A percentile compares a stretch with the other conserved stretches of the same genome.
Evolutionary conservation across 441 rosid species (phyloP).

Genomic region (Manihot esculenta): DNA sequence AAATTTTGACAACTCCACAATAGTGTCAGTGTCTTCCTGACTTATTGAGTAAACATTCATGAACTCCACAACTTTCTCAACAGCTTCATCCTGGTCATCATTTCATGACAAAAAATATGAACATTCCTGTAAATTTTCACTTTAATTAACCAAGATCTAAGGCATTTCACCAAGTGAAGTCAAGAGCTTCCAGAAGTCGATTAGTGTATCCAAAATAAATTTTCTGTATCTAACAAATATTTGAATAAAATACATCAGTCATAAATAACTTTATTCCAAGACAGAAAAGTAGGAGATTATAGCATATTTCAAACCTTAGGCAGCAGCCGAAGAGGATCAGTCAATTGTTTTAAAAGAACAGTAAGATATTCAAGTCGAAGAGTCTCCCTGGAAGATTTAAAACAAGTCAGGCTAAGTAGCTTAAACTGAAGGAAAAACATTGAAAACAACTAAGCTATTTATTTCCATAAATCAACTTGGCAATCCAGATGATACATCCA

Average conservation of each 20-base stretch:
- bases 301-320: slow-evolving; percentile 64
- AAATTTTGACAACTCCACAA: slow-evolving; percentile 77
- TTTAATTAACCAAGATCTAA: neutral
- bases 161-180: neutral
- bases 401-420: slow-evolving; percentile 19
- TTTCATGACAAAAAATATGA: neutral
- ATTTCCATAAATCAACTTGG: neutral
- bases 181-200: neutral
- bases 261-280: neutral
- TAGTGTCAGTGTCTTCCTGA: slow-evolving; percentile 86
- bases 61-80: slow-evolving; percentile 79
- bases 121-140: neutral
- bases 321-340: slow-evolving; percentile 73
- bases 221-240: neutral
- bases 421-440: slow-evolving; percentile 2
- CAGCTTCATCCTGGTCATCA: slow-evolving; percentile 79
- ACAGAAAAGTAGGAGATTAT: neutral
- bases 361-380: slow-evolving; percentile 81
- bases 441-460: neutral
- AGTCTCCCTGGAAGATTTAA: slow-evolving; percentile 54
- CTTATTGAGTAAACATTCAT: slow-evolving; percentile 86
- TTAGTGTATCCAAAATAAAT: neutral
- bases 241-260: neutral
- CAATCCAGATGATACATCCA: neutral
- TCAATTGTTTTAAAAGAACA: slow-evolving; percentile 64